Percentiles rank a stretch among this genome's conserved stretches.
Conservation (phyloP, 2,329 filamentous ascomycete genomes). For the Alternaria triticina region DNA sequence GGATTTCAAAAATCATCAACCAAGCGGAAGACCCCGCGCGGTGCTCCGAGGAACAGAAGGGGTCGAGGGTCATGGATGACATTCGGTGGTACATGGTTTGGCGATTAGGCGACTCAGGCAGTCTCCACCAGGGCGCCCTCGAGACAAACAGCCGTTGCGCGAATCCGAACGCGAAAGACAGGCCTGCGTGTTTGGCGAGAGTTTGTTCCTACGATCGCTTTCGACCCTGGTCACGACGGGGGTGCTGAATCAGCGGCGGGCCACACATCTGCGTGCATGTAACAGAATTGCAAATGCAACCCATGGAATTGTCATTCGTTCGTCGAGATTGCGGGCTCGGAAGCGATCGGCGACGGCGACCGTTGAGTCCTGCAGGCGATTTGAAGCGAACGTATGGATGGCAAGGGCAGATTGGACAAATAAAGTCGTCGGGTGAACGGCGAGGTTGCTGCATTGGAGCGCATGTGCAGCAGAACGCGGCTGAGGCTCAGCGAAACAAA, state of each 20-base stretch:
- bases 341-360: conserved; percentile 27
- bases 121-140: conserved; percentile 2
- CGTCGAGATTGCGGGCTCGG: conserved; percentile 13
- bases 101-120: conserved; percentile 11
- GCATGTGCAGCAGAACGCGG: conserved; percentile 15
- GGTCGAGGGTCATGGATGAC: conserved; percentile 5
- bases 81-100: conserved; percentile 11
- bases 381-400: conserved; percentile 18
- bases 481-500: conserved; percentile 24
- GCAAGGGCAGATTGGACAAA: conserved; percentile 7
- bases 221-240: conserved; percentile 2
- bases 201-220: conserved; percentile 16
- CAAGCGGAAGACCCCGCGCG: conserved; percentile 13
- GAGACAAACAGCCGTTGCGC: conserved; percentile 12
- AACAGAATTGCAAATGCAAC: neutral
- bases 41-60: conserved; percentile 11
- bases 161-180: conserved; percentile 20
- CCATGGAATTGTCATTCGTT: neutral
- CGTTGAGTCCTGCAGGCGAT: conserved; percentile 28
- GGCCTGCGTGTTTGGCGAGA: conserved; percentile 8
- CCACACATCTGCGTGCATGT: neutral
- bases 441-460: conserved; percentile 32
- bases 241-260: conserved; percentile 18
- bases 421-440: conserved; percentile 25
- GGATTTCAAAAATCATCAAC: neutral